Base-by-base conservation (phyloP, 2,329 filamentous ascomycete genomes). In the Cadophora luteo-olivacea region DNA sequence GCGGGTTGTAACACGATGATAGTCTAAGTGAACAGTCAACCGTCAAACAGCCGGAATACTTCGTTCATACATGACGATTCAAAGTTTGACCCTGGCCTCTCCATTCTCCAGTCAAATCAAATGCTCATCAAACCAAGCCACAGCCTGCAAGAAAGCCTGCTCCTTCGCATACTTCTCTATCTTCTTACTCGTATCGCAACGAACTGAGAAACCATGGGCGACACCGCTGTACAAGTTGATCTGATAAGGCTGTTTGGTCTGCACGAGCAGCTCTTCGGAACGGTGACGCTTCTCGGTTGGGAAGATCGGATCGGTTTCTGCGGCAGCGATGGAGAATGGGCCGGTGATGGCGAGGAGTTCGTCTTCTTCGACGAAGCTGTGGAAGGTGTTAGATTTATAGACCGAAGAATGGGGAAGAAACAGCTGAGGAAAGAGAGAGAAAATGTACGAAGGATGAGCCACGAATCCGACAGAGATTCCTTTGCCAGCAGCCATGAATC, bases 61-160 rank as follows among this genome's bases (percentile, higher is more conserved):
- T 22, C 12, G 6, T 5, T 22, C 45, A 22, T 49, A 22, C n/a
- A 19, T 8, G 45, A 11, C 19, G 22, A 5, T 3, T 29, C 29
- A 29, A 29, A 29, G 29, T 29, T 29, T 29, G 29, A 29, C 29
- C 3, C 29, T 29, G 5, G 29, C 3, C 5, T 29, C 29, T 9
- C 9, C 11, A 22, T 4, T 55, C 55, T 36, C 29, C 22, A 72
- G 65, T 73, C 72, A 77, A 49, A 74, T 36, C 70, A 91, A 78
- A 78, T 86, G 83, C 79, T 89, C 83, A 73, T 92, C 85, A 73
- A 97, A 94, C 93, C 93, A 97, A 64, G 83, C 78, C 63, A 94
- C 84, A 45, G 92, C 92, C 83, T 96, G 93, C 72, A 84, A 76
- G 78, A 96, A 96, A 5, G 93, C 92, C 80, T 91, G 88, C 81